Base-by-base conservation (phyloP, 2,329 filamentous ascomycete genomes). In the Paracorniculantispora psalliotae region DNA sequence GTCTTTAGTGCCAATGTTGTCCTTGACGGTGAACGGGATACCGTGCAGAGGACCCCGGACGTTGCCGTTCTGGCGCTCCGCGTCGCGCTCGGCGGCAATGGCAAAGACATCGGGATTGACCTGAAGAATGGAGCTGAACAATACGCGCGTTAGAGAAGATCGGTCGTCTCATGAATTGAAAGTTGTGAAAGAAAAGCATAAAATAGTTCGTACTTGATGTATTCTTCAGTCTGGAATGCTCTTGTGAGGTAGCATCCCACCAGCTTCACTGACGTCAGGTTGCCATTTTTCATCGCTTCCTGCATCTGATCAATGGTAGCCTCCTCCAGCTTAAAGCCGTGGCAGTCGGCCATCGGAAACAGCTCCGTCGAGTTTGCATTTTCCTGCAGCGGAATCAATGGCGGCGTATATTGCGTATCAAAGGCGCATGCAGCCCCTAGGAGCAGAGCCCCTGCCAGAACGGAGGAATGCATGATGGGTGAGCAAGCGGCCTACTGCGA, bases 11-110 rank as follows among this genome's bases (percentile, higher is more conserved):
- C 79, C 85, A 57, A 90, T 87, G 67, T 87, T 88, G 68, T 92
- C 88, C 71, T 92, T 92, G 63, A 91, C 82, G 2, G 88, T 76
- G 68, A 89, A 89, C 0, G 89, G 89, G 46, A 92, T 89, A 3
- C 89, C 89, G 68, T 92, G 89, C 1, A 92, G 77, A 1, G 84
- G 83, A 1, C 87, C 81, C n/a, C 86, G 80, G 10, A 85, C 69
- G 41, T 73, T 75, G 25, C 85, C 85, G 1, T 72, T 66, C 13
- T 69, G 67, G 19, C 88, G 80, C 71, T 91, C 87, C 0, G 67
- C 68, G 65, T 92, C 89, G 30, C 85, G 75, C 15, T 75, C 67
- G 5, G 73, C 72, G 3, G 89, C 89, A 59, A 91, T 89, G 23
- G 69, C 67, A 35, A 87, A 73, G 10, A 79, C 79, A 67, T 91